Conservation (phyloP, 1,139 yeast species). For the Magnusiomyces suaveolens region DNA sequence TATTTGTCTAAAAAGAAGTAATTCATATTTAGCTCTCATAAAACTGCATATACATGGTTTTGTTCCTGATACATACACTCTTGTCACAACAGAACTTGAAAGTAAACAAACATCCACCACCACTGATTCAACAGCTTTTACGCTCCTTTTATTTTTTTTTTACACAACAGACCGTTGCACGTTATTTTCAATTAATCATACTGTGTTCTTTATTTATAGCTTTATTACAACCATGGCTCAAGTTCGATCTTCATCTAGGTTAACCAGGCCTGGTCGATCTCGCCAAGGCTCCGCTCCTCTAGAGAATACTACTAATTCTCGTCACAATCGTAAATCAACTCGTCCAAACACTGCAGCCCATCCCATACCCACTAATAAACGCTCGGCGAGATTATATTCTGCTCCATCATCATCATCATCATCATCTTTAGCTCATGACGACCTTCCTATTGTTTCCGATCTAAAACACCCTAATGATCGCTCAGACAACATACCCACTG, state of each 20-base stretch:
- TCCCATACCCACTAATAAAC: neutral
- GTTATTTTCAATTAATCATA: too few relatives aligned
- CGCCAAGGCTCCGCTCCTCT: neutral
- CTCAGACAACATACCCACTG: neutral
- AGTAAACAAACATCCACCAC: too few relatives aligned
- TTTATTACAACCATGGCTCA: too few relatives aligned
- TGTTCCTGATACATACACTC: too few relatives aligned
- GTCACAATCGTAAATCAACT: neutral
- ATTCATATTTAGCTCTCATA: too few relatives aligned
- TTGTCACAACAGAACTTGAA: too few relatives aligned
- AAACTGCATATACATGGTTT: too few relatives aligned
- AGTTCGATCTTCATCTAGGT: neutral
- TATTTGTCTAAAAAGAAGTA: too few relatives aligned
- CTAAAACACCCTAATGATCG: neutral
- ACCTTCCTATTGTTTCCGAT: neutral
- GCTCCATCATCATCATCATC: neutral
- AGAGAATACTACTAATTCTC: neutral
- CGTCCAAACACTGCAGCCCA: neutral
- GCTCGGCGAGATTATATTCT: neutral
- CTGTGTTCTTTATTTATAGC: too few relatives aligned
- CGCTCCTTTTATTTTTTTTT: too few relatives aligned
- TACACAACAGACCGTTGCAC: too few relatives aligned
- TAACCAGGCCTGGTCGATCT: neutral
- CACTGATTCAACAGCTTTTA: too few relatives aligned
- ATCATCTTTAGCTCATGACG: neutral